These are phyloP conservation scores for Exophiala sp. DNA, from an alignment of 2,329 filamentous ascomycete species.

Conservation along the genomic window DNA sequence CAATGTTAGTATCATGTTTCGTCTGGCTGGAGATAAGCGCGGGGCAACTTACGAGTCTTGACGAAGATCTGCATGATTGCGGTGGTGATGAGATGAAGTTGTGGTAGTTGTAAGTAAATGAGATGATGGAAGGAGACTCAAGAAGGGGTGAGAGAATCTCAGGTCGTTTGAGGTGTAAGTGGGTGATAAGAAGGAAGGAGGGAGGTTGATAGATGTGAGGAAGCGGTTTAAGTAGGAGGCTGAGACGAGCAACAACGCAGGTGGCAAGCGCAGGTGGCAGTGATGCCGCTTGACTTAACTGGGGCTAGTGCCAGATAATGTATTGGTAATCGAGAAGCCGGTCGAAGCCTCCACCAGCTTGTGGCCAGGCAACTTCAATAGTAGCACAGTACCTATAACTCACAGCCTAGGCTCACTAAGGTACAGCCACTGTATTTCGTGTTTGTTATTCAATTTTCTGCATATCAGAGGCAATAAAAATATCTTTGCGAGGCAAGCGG, in stretches of 20 bases:
- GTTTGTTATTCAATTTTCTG: neutral
- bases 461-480: neutral
- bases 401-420: neutral
- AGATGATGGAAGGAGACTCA: conserved; percentile 10
- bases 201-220: conserved; percentile 28
- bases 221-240: conserved; percentile 33
- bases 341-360: conserved; percentile 3
- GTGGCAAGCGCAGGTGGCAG: conserved; percentile 12
- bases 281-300: neutral
- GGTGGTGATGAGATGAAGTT: conserved; percentile 25
- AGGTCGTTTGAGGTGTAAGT: conserved; percentile 28
- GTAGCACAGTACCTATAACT: neutral
- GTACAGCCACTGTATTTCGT: neutral
- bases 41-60: conserved; percentile 71
- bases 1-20: conserved; percentile 34
- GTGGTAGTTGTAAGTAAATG: conserved; percentile 3
- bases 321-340: conserved; percentile 1
- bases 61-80: conserved; percentile 93
- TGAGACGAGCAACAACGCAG: conserved; percentile 10
- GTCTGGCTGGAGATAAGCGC: conserved; percentile 27
- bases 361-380: conserved; percentile 2
- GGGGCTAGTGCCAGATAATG: conserved; percentile 1
- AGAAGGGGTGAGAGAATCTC: conserved; percentile 2
- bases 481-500: neutral
- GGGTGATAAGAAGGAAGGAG: conserved; percentile 30